phyloP scores from a whole-genome alignment of 2,329 filamentous ascomycete species.

The Samsoniella hepiali region DNA sequence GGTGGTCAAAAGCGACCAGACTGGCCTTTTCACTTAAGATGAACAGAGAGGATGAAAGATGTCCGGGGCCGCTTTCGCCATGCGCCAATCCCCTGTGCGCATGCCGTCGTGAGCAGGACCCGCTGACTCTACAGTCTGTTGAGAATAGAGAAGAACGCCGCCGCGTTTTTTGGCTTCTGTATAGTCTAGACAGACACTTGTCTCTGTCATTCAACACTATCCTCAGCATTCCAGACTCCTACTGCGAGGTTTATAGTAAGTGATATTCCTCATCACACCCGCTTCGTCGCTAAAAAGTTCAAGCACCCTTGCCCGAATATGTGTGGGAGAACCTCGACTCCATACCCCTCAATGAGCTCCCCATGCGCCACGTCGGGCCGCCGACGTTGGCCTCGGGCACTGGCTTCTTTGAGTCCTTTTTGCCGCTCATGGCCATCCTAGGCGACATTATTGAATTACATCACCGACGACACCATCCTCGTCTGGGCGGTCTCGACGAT shows the following conservation, averaged over 20 bases:
- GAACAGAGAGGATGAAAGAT: slow-evolving; percentile 38
- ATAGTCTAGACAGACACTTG: slow-evolving; percentile 45
- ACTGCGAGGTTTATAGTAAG: slow-evolving; percentile 41
- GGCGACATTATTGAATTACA: slow-evolving; percentile 49
- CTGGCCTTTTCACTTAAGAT: slow-evolving; percentile 38
- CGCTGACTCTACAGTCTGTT: slow-evolving; percentile 26
- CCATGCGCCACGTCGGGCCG: slow-evolving; percentile 36
- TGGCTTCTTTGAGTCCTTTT: slow-evolving; percentile 48
- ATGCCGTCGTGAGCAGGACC: slow-evolving; percentile 30
- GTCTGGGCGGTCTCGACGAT: slow-evolving; percentile 37
- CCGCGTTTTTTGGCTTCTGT: slow-evolving; percentile 47
- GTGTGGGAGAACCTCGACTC: slow-evolving; percentile 40
- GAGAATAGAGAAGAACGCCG: slow-evolving; percentile 47
- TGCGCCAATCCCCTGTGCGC: slow-evolving; percentile 33
- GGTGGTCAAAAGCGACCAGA: slow-evolving; percentile 43
- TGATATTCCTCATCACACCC: not conserved
- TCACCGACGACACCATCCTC: slow-evolving; percentile 41
- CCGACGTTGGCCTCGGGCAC: slow-evolving; percentile 38
- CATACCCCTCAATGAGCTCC: slow-evolving; percentile 30
- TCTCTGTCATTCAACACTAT: slow-evolving; percentile 45
- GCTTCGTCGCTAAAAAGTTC: not conserved
- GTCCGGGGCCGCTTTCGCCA: slow-evolving; percentile 27
- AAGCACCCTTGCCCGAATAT: slow-evolving; percentile 39
- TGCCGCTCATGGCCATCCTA: slow-evolving; percentile 47
- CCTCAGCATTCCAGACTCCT: slow-evolving; percentile 43